A percentile compares a stretch with the other conserved stretches of the same genome.
Conservation (phyloP, 176 grass and related monocot genomes). For the Oryza rufipogon region DNA sequence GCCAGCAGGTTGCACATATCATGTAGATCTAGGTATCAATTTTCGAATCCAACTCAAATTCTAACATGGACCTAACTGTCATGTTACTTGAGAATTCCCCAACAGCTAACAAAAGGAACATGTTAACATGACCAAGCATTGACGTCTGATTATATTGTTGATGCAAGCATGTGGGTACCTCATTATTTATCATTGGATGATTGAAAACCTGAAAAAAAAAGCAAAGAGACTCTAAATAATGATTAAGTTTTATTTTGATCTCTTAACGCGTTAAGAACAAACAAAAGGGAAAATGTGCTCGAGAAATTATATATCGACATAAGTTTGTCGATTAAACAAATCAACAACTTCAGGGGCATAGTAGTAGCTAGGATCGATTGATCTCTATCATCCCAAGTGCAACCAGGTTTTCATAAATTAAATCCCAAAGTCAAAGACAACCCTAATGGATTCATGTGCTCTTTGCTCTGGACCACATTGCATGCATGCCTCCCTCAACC, state of each 20-base stretch:
- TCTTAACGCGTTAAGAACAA: background rate
- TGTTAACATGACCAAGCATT: constrained; percentile 9
- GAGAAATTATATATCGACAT: background rate
- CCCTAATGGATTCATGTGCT: constrained; percentile 32
- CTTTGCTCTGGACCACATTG: constrained; percentile 3
- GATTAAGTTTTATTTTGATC: background rate
- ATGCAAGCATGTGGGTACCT: background rate
- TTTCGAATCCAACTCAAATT: background rate
- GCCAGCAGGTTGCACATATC: background rate
- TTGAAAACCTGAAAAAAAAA: background rate
- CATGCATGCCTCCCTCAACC: background rate
- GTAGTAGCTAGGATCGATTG: background rate
- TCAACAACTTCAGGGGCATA: background rate
- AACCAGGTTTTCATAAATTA: background rate
- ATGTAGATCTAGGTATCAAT: background rate
- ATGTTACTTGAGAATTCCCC: background rate
- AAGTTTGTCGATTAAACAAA: background rate
- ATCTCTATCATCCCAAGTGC: background rate
- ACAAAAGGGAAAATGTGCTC: background rate
- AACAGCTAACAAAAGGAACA: constrained; percentile 6
- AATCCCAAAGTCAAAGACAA: constrained; percentile 37
- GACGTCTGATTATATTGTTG: background rate
- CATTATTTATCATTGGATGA: background rate
- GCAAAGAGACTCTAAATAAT: background rate
- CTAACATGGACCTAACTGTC: background rate